Percentiles rank a stretch among this genome's conserved stretches.
phyloP scores from a whole-genome alignment of 169 alveolate genomes.

The Cardiosporidium cionae region DNA sequence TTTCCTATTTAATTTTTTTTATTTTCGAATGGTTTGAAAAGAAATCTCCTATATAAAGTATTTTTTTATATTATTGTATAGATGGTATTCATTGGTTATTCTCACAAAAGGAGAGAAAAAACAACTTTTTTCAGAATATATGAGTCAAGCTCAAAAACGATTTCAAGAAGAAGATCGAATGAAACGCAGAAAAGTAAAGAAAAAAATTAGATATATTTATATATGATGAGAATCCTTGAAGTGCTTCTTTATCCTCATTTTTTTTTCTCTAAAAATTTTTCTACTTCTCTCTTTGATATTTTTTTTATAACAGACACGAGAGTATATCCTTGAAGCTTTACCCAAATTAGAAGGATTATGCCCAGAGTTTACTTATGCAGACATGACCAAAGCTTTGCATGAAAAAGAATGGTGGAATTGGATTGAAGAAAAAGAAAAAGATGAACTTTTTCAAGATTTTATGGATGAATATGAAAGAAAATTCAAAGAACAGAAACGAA shows the following conservation, averaged over 20 bases:
- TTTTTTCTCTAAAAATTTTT: too few species aligned
- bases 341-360: too few species aligned
- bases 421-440: conserved; percentile 59
- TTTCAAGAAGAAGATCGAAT: conserved; percentile 58
- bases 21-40: too few species aligned
- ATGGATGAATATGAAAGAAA: conserved; percentile 50
- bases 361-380: too few species aligned
- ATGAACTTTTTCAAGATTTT: conserved; percentile 59
- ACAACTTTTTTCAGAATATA: conserved; percentile 63
- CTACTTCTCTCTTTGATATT: too few species aligned
- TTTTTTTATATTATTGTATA: too few species aligned
- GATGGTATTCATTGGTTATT: conserved; percentile 47
- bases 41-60: too few species aligned
- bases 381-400: conserved; percentile 55
- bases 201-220: neutral
- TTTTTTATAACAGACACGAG: too few species aligned
- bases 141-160: conserved; percentile 60
- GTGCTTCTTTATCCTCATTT: too few species aligned
- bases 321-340: too few species aligned
- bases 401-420: conserved; percentile 69
- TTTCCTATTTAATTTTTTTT: too few species aligned
- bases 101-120: conserved; percentile 66
- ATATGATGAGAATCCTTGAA: too few species aligned
- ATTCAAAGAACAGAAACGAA: conserved; percentile 34
- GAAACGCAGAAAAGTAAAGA: conserved; percentile 43